Base-by-base conservation (phyloP, 371 early-diverging fungal species). In the Mortierella sp. region DNA sequence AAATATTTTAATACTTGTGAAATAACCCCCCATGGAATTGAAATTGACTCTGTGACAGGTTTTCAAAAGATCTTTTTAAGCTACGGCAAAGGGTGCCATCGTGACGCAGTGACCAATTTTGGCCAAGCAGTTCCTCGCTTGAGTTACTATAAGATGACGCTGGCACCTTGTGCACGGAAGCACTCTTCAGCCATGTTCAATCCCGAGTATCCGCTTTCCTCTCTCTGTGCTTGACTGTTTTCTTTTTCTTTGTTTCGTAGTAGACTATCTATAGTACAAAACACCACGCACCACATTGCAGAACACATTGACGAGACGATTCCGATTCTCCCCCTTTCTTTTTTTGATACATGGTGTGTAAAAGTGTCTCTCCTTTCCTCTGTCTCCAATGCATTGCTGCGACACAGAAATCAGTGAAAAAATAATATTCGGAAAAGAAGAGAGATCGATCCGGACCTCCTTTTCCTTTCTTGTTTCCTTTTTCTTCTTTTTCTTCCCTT, bases 281-380 rank as follows among this genome's bases (percentile, higher is more conserved):
- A 31, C 26, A 26, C 8, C 28, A 10, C 10, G 19, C 16, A 31
- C 63, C 63, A 16, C 42, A 68, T 38, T 21, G 21, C 68, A 68
- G 38, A 34, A 48, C 55, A 63, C 34, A 31, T 0, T 34, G 19
- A 34, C 63, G 38, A 68, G 2, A 19, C 42, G 68, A 68, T 68
- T 68, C 68, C 68, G 68, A 68, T 68, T 68, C 68, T 68, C 34
- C 38, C 68, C 24, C 68, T 68, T 63, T 63, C 34, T 28, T 58
- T 21, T 38, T 34, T 68, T 24, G 44, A 68, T 24, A 38, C 68
- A 24, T 38, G 44, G 44, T 38, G 38, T 65, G 42, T 65, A 19
- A 26, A 11, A 11, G 60, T 63, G 16, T 21, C 38, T 38, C 63
- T 14, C 65, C 21, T 4, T 34, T 38, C 26, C 28, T 26, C n/a